Evolutionary conservation across 352 stramenopile genomes (phyloP), one percentile per base, ranked within the genome.

Genomic region (Globisporangium spinosum): DNA sequence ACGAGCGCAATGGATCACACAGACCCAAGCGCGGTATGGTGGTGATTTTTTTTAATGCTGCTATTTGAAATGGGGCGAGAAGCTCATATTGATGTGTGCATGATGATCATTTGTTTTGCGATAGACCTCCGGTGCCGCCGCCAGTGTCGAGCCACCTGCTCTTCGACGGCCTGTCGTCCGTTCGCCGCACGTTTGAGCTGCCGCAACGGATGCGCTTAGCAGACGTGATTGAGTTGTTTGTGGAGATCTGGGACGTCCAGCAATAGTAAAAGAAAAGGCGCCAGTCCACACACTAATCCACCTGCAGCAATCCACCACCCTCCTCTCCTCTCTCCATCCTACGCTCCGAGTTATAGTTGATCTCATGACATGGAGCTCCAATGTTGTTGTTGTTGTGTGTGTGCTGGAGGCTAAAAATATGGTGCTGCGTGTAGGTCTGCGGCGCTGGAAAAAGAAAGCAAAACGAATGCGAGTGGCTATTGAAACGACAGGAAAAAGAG

Each of bases 171-270:
- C 77, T 96, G 10, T 92, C 86, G 47, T 94, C 85, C 43, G 82
- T 96, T 77, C 86, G 87, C 51, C 87, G 89, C 65, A 96, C 89
- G 32, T 96, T 90, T 66, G 89, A 96, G 49, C 68, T 96, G 60
- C 89, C 89, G 34, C 89, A 96, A 32, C 87, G 83, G 65, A 96
- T 95, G 89, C 77, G 78, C 25, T 73, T 96, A 3, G 82, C 77
- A 23, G 89, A 96, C 70, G 77, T 96, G 56, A 90, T 96, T 68
- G 86, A 91, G 70, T 70, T 96, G 51, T 94, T 95, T 71, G 83
- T 89, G 35, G 89, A 96, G 73, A 93, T 96, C 62, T 96, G 89
- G 89, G 89, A 96, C 38, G 85, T 95, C 59, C 88, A 96, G 72
- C 85, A 95, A 65, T 84, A 75, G 68, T 38, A 23, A 47, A 38